Base-by-base conservation (phyloP, 108 stramenopile genomes). In the Cyclostephanos tholiformis region DNA sequence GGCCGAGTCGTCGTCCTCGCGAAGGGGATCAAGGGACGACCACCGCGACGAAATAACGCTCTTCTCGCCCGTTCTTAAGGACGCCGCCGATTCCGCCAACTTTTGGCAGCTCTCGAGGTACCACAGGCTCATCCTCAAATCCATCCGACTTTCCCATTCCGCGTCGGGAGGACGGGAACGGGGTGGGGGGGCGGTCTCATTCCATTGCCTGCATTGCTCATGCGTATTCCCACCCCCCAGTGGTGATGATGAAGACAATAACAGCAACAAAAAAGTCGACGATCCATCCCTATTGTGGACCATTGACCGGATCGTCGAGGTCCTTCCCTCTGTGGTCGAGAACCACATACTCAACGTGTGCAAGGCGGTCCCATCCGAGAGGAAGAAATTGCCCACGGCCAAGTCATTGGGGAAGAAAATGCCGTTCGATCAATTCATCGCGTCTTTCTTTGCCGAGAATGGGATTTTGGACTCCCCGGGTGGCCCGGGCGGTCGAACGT, bases 171-270 rank as follows among this genome's bases (percentile, higher is more conserved):
- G 17, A 29, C 32, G 32, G 3, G 32, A 32, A 32, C 32, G 32
- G 32, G 8, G 27, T 0, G 27, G 26, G 6, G 46, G 27, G 51
- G n/a, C 50, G 13, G 72, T 63, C 0, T 63, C 51, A 11, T 52
- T 72, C 55, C 72, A 72, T 30, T 72, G 72, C 26, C 72, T 43
- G 43, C 64, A 26, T 39, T 72, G 72, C 36, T 36, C 59, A 14
- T 22, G 27, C 12, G 19, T 32, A 13, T 38, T 39, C 1, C 38
- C 14, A 16, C 59, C 35, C 19, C 59, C 59, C 0, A 1, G 17
- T 1, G 3, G 2, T 14, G 20, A 22, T 5, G n/a, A 53, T 6
- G 25, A 53, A 9, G 50, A 20, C 4, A 9, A 51, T 4, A 6
- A 36, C 6, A 6, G 6, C 25, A 57, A 57, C 56, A 12, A 26